Base-by-base conservation (phyloP, 2,329 filamentous ascomycete genomes). In the Domatiomyces catenatus region DNA sequence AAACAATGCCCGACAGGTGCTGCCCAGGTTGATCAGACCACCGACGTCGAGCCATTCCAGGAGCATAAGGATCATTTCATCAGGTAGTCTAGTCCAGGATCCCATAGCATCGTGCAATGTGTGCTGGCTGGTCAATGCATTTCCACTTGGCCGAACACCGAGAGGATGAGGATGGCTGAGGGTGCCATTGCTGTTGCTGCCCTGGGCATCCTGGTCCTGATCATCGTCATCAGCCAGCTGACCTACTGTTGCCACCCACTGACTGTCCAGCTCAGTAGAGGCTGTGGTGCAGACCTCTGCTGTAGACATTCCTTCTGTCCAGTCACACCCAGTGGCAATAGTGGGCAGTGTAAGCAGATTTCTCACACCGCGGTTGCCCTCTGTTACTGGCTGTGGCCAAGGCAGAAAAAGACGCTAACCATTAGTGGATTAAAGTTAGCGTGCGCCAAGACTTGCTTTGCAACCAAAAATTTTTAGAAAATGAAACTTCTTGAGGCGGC, bases 121-220 rank as follows among this genome's bases (percentile, higher is more conserved):
- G 50, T 73, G 73, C 2, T 71, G 72, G 10, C 78, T 72, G 18
- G 80, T 79, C 44, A 90, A 76, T 47, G 82, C 81, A 70, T 98
- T 96, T 39, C 90, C 92, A 54, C 84, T 76, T 1, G 92, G 90
- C 63, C 88, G 92, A 56, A 96, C 75, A 28, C 84, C 84, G 46
- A 94, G 71, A 39, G 87, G 87, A 71, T 96, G 71, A 39, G 87
- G 87, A 71, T 96, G 90, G 48, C 84, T 83, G 49, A 94, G 81
- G 44, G 78, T 39, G 10, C 32, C 10, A 39, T 15, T 39, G 32
- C 32, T 15, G 15, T 39, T 2, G 28, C 12, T 8, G 8, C 28
- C 28, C 8, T 36, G 8, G 8, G 2, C 28, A 10, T 36, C 28
- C 8, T 12, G 8, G 3, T 36, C 28, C 4, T 15, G 10, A 15